Base-by-base conservation (phyloP, 192 early-diverging fungal species). In the Coemansia erecta region DNA sequence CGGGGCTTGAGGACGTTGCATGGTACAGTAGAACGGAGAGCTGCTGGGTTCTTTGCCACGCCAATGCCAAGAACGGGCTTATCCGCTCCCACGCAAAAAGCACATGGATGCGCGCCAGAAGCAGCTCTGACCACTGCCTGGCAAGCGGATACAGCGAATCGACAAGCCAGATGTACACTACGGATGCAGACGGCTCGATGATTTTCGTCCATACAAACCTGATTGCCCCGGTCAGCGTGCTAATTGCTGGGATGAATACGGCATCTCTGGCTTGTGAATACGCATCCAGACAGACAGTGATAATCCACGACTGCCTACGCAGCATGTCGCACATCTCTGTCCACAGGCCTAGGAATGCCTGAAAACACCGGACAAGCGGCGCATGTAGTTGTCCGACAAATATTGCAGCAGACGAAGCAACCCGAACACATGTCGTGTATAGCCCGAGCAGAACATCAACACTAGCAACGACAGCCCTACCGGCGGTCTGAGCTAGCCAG, bases 241-340 rank as follows among this genome's bases (percentile, higher is more conserved):
- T 39, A 7, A 59, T 35, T 1, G 33, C 42, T 11, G 64, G 64
- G 22, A 66, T 4, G 14, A 66, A 37, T 23, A 66, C 33, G 1
- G 22, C n/a, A 15, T 56, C 23, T 42, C 63, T 65, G 56, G 48
- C 47, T 35, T 44, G 64, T 58, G 64, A 56, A 66, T 66, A 66
- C 53, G 56, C 56, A 52, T 43, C 26, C 15, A 22, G 37, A 9
- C 47, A 40, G 13, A 13, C 22, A 21, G 6, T 4, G 33, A 59
- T 8, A 26, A 66, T 58, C 64, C 64, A 66, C 8, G 19, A 39
- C 8, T 56, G 54, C 23, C 40, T 43, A 41, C 26, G 23, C 23
- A 56, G 11, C 19, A 24, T 9, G 8, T 22, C 14, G 12, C 13
- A 13, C 39, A 56, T 17, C 22, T 8, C 40, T 14, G 13, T 13